These are phyloP conservation scores for Salvia hispanica DNA, from an alignment of 257 asterid species.

Conservation along the genomic window DNA sequence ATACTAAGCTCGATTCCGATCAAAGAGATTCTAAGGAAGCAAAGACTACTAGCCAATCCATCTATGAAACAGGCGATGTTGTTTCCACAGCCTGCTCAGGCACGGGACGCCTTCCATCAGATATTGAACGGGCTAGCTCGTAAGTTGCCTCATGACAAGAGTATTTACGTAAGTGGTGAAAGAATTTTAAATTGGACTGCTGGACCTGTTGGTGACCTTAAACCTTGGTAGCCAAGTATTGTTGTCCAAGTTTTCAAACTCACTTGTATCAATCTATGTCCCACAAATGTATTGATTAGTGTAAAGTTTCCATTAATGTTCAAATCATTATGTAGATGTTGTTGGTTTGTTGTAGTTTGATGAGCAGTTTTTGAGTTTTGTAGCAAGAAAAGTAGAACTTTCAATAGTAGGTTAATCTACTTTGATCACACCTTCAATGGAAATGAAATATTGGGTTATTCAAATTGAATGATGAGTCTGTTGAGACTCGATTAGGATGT, in stretches of 20 bases:
- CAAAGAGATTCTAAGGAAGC: conserved; percentile 71
- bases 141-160: conserved; percentile 66
- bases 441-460: too few species aligned
- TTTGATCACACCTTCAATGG: too few species aligned
- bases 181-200: conserved; percentile 84
- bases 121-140: conserved; percentile 85
- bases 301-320: conserved; percentile 25
- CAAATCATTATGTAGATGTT: conserved; percentile 3
- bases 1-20: conserved; percentile 75
- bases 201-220: conserved; percentile 78
- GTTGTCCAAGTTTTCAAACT: background rate
- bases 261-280: background rate
- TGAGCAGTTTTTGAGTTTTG: background rate
- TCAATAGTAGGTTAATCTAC: too few species aligned
- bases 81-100: conserved; percentile 80
- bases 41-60: conserved; percentile 81
- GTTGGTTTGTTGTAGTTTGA: background rate
- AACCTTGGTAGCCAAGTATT: conserved; percentile 59
- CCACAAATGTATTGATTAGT: conserved; percentile 15
- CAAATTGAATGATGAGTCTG: too few species aligned
- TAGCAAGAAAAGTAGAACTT: too few species aligned
- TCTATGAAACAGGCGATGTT: conserved; percentile 94
- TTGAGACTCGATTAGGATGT: too few species aligned
- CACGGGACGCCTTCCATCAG: conserved; percentile 91
- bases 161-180: conserved; percentile 56